Evolutionary conservation across 2,329 filamentous ascomycete species (phyloP), one percentile per base, ranked within the genome.

Genomic region (Hypoxylon rubiginosum): DNA sequence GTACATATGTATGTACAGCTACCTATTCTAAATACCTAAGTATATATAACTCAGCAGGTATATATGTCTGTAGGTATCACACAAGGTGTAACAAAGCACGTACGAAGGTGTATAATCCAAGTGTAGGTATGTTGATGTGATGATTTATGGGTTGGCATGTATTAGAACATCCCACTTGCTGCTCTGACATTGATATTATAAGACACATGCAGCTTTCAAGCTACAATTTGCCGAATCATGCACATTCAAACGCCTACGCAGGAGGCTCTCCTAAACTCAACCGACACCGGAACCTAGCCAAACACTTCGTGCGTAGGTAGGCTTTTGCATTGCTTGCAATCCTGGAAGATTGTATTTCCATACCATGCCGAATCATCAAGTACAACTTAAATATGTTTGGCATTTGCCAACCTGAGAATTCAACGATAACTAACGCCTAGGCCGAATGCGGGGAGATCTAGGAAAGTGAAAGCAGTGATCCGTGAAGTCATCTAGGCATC

Each of bases 371-470:
- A 50, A 21, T 55, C 58, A 55, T 34, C 48, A 58, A 10, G 49
- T 54, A 46, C 36, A 26, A 15, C 9, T 24, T n/a, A 56, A 49
- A 26, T 39, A 61, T 62, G 21, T 30, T 48, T 59, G 30, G 52
- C 53, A 64, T 67, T 62, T 19, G 54, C 55, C 28, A 54, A 56
- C 39, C 34, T 49, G 41, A 53, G 28, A 65, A 43, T 48, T 13
- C 28, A 62, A 65, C 56, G 46, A 39, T 67, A 21, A n/a, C n/a
- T 28, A 69, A 69, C 58, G 65, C 67, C 62, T 24, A 26, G 46
- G 61, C 64, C 58, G 49, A 63, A 19, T 63, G 58, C 61, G 62
- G 21, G 45, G 41, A 53, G 41, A 7, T 36, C 15, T 53, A 19
- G 36, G 54, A 57, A 64, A 46, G 17, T 7, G 39, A 43, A 43